Base-by-base conservation (phyloP, 2,329 filamentous ascomycete genomes). In the Ceratocystiopsis brevicomis region DNA sequence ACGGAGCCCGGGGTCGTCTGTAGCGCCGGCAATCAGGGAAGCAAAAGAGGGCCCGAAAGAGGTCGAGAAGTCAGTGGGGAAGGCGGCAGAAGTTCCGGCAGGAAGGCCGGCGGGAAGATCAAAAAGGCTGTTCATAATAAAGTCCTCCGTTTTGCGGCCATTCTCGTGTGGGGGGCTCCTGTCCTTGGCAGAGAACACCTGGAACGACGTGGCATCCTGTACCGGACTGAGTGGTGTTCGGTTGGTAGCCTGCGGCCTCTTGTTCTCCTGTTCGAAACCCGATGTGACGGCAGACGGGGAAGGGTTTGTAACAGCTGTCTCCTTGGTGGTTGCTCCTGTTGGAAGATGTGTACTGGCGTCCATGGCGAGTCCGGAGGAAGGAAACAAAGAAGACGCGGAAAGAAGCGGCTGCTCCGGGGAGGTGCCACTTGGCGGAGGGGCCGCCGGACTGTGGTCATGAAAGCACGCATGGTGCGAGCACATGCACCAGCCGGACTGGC, bases 401-500 rank as follows among this genome's bases (percentile, higher is more conserved):
- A 4, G 44, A 32, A 16, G 39, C 34, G 34, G 37, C 25, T 42
- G 44, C 11, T 37, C 16, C 17, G 46, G 47, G 3, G 52, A 50
- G 1, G 47, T 42, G 32, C 34, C 38, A 6, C 45, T 59, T 57
- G 41, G 48, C 45, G 39, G 56, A 47, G 44, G 56, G 1, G 39
- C 36, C 11, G 44, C 39, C 17, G 44, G 57, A 25, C 53, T 57
- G 50, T 73, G 63, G 54, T 75, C 71, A 48, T 76, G 72, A 48
- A 65, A 76, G 54, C 72, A 76, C 43, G 72, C 72, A 56, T 76
- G 72, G 50, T 76, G 72, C 42, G 67, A 68, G 52, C 72, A 76
- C 71, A 76, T 75, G 58, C 72, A 76, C 63, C 65, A 73, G 47
- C 61, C 59, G 25, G 60, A 52, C 52, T 72, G 64, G 33, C 12